These are phyloP conservation scores for Tetracladium maxilliforme DNA, from an alignment of 2,329 filamentous ascomycete species.

Conservation along the genomic window DNA sequence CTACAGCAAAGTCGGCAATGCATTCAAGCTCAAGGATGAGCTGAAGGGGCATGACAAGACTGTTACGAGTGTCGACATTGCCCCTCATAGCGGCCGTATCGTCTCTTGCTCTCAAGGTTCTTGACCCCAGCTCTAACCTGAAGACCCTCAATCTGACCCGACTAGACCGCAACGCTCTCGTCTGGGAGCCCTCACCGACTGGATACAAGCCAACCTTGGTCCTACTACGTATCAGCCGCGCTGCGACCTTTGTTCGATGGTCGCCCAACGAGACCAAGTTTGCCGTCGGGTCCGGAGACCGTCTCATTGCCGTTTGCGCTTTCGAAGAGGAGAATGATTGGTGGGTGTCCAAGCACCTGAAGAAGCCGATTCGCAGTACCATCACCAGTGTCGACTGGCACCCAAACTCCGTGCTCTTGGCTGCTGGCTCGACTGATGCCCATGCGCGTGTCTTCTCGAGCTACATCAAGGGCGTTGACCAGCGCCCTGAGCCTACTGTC, in stretches of 20 bases:
- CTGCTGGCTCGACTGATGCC: constrained; percentile 91
- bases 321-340: constrained; percentile 99
- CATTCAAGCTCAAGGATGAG: constrained; percentile 79
- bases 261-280: constrained; percentile 95
- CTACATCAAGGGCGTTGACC: constrained; percentile 92
- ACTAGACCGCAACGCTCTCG: constrained; percentile 86
- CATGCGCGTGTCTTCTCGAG: constrained; percentile 89
- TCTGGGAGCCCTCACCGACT: constrained; percentile 86
- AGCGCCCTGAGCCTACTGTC: constrained; percentile 67
- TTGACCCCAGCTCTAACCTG: constrained; percentile 1
- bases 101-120: constrained; percentile 88
- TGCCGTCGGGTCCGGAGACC: constrained; percentile 88
- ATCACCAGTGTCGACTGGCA: constrained; percentile 95
- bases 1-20: constrained; percentile 57
- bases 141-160: constrained; percentile 3
- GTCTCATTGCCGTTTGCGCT: constrained; percentile 93
- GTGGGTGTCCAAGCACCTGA: constrained; percentile 99
- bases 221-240: constrained; percentile 89
- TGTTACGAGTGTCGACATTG: constrained; percentile 92
- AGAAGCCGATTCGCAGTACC: constrained; percentile 96
- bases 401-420: constrained; percentile 89
- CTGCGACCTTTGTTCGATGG: constrained; percentile 94
- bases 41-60: constrained; percentile 95
- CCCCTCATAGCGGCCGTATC: constrained; percentile 77
- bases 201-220: constrained; percentile 97